phyloP scores from a whole-genome alignment of 106 monocot species.

The Dioscorea dumetorum region DNA sequence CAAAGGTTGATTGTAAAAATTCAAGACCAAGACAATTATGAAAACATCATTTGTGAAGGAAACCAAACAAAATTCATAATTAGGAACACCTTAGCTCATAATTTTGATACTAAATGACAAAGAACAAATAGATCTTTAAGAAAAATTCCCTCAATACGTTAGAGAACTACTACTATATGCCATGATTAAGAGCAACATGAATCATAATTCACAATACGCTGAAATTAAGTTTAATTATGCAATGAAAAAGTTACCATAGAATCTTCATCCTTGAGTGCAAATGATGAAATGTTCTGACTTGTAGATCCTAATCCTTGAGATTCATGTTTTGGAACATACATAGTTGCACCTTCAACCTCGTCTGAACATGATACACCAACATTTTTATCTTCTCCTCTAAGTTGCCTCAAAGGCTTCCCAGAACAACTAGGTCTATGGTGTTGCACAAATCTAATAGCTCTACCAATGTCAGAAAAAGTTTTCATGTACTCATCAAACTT shows the following conservation, averaged over 20 bases:
- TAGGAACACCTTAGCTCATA: too few species aligned
- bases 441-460: constrained; percentile 7
- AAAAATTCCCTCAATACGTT: too few species aligned
- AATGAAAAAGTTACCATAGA: constrained; percentile 14
- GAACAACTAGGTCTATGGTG: neutral
- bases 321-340: constrained; percentile 7
- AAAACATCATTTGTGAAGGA: too few species aligned
- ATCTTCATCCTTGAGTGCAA: constrained; percentile 13
- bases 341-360: constrained; percentile 4
- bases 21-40: too few species aligned
- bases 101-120: too few species aligned
- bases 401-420: neutral
- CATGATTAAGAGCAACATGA: too few species aligned
- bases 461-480: constrained; percentile 16
- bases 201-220: too few species aligned
- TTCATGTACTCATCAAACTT: constrained; percentile 29
- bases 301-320: constrained; percentile 8
- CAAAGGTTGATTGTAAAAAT: too few species aligned
- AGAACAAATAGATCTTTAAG: neutral
- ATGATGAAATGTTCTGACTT: neutral
- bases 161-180: too few species aligned
- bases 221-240: too few species aligned
- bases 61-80: too few species aligned
- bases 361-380: neutral
- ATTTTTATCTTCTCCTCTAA: constrained; percentile 4